phyloP scores from a whole-genome alignment of 257 asterid genomes.

The Thymus mandschuricus region DNA sequence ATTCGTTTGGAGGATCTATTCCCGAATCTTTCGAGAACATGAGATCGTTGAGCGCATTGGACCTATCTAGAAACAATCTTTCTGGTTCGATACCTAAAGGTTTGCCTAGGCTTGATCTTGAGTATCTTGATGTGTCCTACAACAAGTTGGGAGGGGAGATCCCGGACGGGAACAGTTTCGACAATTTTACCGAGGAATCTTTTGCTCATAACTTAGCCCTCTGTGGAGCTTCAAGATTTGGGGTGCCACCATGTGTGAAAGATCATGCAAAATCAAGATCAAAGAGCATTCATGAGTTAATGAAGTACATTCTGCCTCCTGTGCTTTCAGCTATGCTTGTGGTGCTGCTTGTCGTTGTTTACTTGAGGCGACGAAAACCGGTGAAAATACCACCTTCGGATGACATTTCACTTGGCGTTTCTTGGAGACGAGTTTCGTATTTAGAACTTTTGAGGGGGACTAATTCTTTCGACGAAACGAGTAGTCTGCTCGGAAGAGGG shows the following conservation, averaged over 20 bases:
- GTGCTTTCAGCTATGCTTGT: neutral
- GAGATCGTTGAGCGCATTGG: neutral
- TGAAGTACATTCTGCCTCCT: neutral
- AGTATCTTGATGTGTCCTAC: neutral
- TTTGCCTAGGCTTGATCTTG: neutral
- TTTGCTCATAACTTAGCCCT: neutral
- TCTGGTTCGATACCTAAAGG: neutral
- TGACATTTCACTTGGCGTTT: neutral
- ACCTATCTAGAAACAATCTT: neutral
- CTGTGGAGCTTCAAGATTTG: neutral
- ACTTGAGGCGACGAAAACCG: neutral
- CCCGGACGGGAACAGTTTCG: neutral
- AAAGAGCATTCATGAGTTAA: neutral
- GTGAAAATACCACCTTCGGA: neutral
- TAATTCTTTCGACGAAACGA: neutral
- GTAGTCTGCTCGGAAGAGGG: constrained; percentile 1
- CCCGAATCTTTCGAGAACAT: neutral
- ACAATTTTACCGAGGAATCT: neutral
- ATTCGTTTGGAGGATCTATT: neutral
- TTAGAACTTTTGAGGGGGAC: neutral
- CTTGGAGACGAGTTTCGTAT: neutral
- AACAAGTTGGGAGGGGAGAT: constrained; percentile 9
- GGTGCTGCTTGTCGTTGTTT: neutral
- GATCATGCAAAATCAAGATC: neutral
- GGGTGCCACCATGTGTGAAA: neutral